Evolutionary conservation across 2,329 filamentous ascomycete genomes (phyloP), one percentile per base, ranked within the genome.

Genomic region (Verticillium klebahnii): DNA sequence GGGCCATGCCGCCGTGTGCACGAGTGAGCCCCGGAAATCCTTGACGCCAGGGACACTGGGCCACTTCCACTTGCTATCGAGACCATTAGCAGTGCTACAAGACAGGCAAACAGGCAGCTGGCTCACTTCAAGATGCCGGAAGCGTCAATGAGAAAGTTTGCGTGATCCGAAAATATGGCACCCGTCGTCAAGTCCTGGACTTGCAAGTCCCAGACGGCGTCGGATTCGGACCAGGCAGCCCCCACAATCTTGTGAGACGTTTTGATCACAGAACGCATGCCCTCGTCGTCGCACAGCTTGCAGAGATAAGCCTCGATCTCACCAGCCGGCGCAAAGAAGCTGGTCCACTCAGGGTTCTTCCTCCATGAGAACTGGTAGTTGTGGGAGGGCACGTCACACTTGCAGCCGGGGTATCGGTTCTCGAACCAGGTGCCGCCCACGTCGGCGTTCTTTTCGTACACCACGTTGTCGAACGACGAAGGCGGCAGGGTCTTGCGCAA

Each of bases 361-460:
- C 81, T 78, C 80, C 83, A 88, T 2, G 83, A 83, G 68, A 85
- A 87, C 56, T 86, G 85, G 68, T 88, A 88, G 70, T 83, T 86
- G 72, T 87, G 85, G 67, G 78, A 82, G 11, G 82, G 82, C 34
- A 85, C 77, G 69, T 85, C 84, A 68, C 82, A 86, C 60, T 75
- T 75, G 66, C 83, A 85, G 12, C 84, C 84, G 0, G 84, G 84
- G 63, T 87, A 87, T 23, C 78, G 75, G 67, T 85, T 86, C 68
- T 86, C 84, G 64, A 78, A 78, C 84, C 84, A 87, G 0, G 84
- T 86, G 2, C 84, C 84, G 23, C 83, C 83, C 12, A 85, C 75
- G 23, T 80, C 78, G 9, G 73, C 69, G 63, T 85, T 85, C 73
- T 85, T 86, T 65, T 86, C 84, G 68, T 85, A 85, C 54, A 85